Evolutionary conservation across 2,329 filamentous ascomycete genomes (phyloP).

Genomic region (Blastomyces parvus): DNA sequence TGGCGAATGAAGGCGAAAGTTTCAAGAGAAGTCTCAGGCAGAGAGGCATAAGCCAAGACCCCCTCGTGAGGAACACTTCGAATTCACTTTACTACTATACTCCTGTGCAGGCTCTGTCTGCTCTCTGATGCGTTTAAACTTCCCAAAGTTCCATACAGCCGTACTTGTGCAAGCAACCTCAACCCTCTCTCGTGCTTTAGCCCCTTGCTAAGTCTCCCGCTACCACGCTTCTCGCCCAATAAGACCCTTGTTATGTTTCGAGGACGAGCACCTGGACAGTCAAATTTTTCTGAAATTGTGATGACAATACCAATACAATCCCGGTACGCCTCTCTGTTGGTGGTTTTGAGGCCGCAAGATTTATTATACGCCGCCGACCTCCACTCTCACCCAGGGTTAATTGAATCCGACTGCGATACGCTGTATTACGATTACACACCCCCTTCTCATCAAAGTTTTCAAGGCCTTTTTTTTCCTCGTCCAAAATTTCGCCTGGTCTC

Average conservation of each 20-base stretch:
- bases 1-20: background rate
- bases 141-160: background rate
- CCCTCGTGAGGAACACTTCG: too few relatives aligned
- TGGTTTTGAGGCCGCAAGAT: too few relatives aligned
- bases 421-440: background rate
- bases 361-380: too few relatives aligned
- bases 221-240: background rate
- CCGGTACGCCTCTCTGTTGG: background rate
- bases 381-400: background rate
- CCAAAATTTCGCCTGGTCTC: background rate
- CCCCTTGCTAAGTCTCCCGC: background rate
- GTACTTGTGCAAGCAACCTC: background rate
- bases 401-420: background rate
- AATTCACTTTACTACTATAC: too few relatives aligned
- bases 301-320: background rate
- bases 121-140: too few relatives aligned
- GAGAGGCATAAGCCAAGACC: too few relatives aligned
- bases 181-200: constrained; percentile 1
- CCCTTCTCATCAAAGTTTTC: background rate
- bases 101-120: too few relatives aligned
- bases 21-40: background rate
- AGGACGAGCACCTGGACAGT: background rate
- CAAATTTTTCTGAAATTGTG: background rate
- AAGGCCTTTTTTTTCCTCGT: background rate
- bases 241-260: background rate